These are phyloP conservation scores for Protostelium mycophagum DNA, from an alignment of 78 protist species.

Conservation along the genomic window DNA sequence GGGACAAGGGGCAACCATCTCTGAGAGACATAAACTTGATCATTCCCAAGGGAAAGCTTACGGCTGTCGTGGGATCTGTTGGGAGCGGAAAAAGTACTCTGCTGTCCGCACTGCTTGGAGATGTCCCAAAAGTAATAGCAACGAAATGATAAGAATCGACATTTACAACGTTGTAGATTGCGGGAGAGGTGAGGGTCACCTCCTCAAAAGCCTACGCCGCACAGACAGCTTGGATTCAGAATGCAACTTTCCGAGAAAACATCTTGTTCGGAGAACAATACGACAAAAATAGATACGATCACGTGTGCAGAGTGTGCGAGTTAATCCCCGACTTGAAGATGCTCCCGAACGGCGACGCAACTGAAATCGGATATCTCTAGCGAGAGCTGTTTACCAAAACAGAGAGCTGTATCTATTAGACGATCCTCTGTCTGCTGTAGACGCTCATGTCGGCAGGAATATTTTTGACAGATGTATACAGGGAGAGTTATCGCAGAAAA, in stretches of 20 bases:
- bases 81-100: constrained; percentile 90
- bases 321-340: constrained; percentile 67
- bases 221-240: constrained; percentile 91
- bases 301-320: constrained; percentile 70
- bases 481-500: constrained; percentile 38
- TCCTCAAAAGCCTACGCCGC: constrained; percentile 73
- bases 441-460: constrained; percentile 79
- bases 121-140: constrained; percentile 17
- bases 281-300: constrained; percentile 52
- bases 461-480: constrained; percentile 53
- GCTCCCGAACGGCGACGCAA: constrained; percentile 80
- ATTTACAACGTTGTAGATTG: not conserved
- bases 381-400: constrained; percentile 88
- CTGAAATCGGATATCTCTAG: constrained; percentile 93
- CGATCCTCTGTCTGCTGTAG: constrained; percentile 83
- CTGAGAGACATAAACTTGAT: constrained; percentile 22
- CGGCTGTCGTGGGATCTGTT: constrained; percentile 78
- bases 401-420: constrained; percentile 81
- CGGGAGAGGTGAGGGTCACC: constrained; percentile 35
- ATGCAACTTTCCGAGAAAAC: constrained; percentile 88
- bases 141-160: constrained; percentile 6
- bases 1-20: constrained; percentile 29
- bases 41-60: constrained; percentile 33
- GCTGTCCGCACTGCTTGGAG: constrained; percentile 73
- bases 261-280: constrained; percentile 84